A percentile compares a stretch with the other conserved stretches of the same genome.
phyloP scores from a whole-genome alignment of 1,139 yeast species.

The Lodderomyces theae region DNA sequence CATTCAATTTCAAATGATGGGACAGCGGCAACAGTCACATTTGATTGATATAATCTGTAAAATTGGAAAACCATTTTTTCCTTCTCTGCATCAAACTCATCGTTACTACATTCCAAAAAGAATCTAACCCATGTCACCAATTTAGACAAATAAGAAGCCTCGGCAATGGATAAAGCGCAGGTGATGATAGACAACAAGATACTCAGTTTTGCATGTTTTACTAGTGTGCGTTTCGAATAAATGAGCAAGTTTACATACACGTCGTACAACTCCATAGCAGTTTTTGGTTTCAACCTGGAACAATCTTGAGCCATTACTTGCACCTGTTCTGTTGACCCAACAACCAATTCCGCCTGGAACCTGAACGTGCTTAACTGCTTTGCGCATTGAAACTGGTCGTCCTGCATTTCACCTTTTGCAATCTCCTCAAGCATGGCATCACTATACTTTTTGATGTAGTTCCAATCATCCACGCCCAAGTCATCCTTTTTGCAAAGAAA shows the following conservation, averaged over 20 bases:
- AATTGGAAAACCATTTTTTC: constrained; percentile 6
- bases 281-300: constrained; percentile 5
- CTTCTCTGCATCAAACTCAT: constrained; percentile 3
- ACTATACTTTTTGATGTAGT: constrained; percentile 10
- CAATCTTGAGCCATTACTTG: constrained; percentile 8
- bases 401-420: neutral
- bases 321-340: constrained; percentile 11
- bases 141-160: constrained; percentile 5
- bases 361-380: constrained; percentile 3
- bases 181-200: constrained; percentile 7
- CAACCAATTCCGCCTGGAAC: constrained; percentile 14
- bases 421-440: constrained; percentile 8
- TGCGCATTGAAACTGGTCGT: constrained; percentile 10
- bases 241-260: constrained; percentile 7
- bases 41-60: constrained; percentile 8
- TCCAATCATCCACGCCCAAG: constrained; percentile 9
- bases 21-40: constrained; percentile 5
- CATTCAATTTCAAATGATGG: constrained; percentile 21
- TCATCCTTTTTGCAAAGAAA: constrained; percentile 3
- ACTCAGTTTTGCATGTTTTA: constrained; percentile 5
- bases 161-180: neutral
- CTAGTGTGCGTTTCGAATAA: constrained; percentile 2
- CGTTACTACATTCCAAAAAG: constrained; percentile 6
- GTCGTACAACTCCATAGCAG: constrained; percentile 7
- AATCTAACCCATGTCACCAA: constrained; percentile 10